Base-by-base conservation (phyloP, 345 rosid species). In the Gossypium thurberi region DNA sequence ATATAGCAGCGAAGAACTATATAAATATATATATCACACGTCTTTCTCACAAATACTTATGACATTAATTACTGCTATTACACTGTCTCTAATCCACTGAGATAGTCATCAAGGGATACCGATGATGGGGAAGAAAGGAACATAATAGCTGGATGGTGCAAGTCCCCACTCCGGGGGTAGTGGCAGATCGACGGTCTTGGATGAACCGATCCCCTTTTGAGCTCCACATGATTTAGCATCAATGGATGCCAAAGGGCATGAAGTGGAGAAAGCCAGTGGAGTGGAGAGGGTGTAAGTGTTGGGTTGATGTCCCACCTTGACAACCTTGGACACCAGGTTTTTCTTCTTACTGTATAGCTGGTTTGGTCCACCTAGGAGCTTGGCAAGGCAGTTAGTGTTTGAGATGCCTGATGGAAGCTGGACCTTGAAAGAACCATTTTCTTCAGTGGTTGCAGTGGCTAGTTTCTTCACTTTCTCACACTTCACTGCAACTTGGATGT, bases 111-210 rank as follows among this genome's bases (percentile, higher is more conserved):
- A 94, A 74, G 98, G 98, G 60, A 94, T 85, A 52, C 98, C 97
- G 11, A 94, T 87, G 71, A 94, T 91, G 66, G 98, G 98, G 72
- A 91, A 5, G 84, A 90, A 87, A 46, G 97, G 96, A 62, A 83
- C 0, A 33, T 94, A 94, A 51, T 84, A 90, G 83, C 98, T 94
- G 3, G 96, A 79, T 11, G 97, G 98, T 37, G 98, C 93, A 14
- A 94, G 78, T 2, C 98, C 98, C 98, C 98, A 94, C 65, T 87
- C 94, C 2, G 26, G 73, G 3, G 98, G 98, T 14, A 93, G 73
- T 11, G 98, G 98, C 69, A 94, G 69, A 77, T 94, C 87, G 43
- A 90, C 2, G 13, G 96, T 91, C 88, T 86, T 89, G 15, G 97
- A 87, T 14, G 91, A 84, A 21, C 81, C 85, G 23, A 82, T 47